Base-by-base conservation (phyloP, 225 moss, liverwort and hornwort species). In the Physcomitrium patens region DNA sequence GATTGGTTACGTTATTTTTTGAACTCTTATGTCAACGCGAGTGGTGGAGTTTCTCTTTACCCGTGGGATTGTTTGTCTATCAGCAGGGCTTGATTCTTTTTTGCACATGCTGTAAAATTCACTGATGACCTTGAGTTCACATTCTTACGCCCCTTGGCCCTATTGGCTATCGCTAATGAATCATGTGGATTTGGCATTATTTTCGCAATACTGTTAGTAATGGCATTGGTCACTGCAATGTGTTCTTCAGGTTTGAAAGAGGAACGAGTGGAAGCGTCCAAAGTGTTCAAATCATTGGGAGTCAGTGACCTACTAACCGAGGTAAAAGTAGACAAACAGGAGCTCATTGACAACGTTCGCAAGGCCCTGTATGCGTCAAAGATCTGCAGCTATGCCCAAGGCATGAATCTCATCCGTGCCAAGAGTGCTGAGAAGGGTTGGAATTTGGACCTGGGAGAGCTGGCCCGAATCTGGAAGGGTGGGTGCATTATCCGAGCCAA, bases 381-480 rank as follows among this genome's bases (percentile, higher is more conserved):
- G 79, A 92, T 94, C 72, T 89, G 85, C 76, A 94, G 91, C 26
- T 94, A 94, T 26, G 88, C 91, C 6, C 91, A 94, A 59, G 91
- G 94, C 18, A 81, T 94, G 88, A 91, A 92, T 50, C 82, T 94
- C n/a, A 90, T 91, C 67, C 83, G 89, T 19, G 94, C 90, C 19
- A 92, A 94, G 84, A 86, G 94, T 75, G 81, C 87, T 7, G 85
- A 89, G 73, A 86, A 90, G 48, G 82, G 75, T 2, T 94, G 94
- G 91, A 86, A 90, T 27, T 76, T 94, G 67, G 71, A 94, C 53
- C 76, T 94, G 51, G 91, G 94, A 42, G 91, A 91, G 65, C 85
- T 91, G n/a, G 91, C 90, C 7, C 78, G 91, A 68, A 91, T 94
- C 72, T 94, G 94, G 91, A 94, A 94, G 75, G 94, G 90, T 53